These are phyloP conservation scores for Torulaspora quercuum DNA, from an alignment of 805 yeast species.

Conservation along the genomic window DNA sequence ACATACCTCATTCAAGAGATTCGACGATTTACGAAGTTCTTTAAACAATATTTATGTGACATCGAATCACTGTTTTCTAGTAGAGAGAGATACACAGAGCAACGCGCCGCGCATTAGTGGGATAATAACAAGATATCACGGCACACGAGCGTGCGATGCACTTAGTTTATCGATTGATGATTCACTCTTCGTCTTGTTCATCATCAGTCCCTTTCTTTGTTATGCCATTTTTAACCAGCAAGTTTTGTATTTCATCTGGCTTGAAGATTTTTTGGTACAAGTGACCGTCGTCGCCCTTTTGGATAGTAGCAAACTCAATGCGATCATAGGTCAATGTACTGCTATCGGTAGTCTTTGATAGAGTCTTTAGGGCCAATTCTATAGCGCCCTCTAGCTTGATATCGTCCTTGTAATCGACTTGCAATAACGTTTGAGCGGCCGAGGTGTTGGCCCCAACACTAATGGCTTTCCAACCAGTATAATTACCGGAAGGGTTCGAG, in stretches of 20 bases:
- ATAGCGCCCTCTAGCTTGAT: slow-evolving; percentile 70
- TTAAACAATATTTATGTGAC: too few species aligned
- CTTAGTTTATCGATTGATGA: slow-evolving; percentile 1
- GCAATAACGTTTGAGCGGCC: slow-evolving; percentile 91
- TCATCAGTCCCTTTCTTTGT: slow-evolving; percentile 54
- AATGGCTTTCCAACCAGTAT: slow-evolving; percentile 98
- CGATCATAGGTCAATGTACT: slow-evolving; percentile 83
- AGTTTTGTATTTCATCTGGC: slow-evolving; percentile 68
- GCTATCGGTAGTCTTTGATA: slow-evolving; percentile 91
- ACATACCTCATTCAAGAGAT: slow-evolving; percentile 9
- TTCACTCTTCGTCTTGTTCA: slow-evolving; percentile 28
- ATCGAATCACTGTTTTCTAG: too few species aligned
- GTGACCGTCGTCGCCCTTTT: slow-evolving; percentile 46
- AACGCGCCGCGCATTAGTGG: too few species aligned
- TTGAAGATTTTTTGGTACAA: slow-evolving; percentile 72
- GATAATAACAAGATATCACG: slow-evolving; percentile 2
- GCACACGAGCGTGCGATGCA: slow-evolving; percentile 8
- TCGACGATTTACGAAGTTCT: too few species aligned
- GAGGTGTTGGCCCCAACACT: slow-evolving; percentile 94
- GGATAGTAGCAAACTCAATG: slow-evolving; percentile 86
- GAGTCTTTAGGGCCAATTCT: slow-evolving; percentile 83
- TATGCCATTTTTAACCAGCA: slow-evolving; percentile 71
- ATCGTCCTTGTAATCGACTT: slow-evolving; percentile 91
- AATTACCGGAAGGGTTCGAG: slow-evolving; percentile 96
- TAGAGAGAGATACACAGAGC: too few species aligned